Evolutionary conservation across 768 basidiomycete genomes (phyloP), one percentile per base, ranked within the genome.

Genomic region (Suillus placidus): DNA sequence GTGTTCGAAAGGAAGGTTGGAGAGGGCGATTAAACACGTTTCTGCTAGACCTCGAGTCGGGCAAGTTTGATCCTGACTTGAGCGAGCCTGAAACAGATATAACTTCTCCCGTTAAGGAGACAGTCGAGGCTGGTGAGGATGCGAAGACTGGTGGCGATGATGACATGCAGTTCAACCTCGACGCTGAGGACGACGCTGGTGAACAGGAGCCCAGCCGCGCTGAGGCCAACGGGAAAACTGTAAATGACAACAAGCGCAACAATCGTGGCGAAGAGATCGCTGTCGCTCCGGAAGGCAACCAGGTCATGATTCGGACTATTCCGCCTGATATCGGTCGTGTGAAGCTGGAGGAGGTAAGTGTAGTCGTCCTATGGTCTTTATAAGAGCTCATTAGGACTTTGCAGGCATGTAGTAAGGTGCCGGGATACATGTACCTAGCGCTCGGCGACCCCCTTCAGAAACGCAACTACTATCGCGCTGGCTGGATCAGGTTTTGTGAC

Each of bases 301-400:
- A 97, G 73, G 89, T 97, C 63, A 95, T 96, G 87, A 95, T 97
- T 73, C 88, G 95, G 66, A 95, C 94, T 20, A 95, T 97, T 68
- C 95, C 95, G 56, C 95, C 95, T 32, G 93, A 95, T 69, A 95
- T 95, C 71, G 92, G 93, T 37, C 88, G 95, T 40, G 80, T 91
- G 58, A 95, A 94, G 72, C 83, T 98, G 42, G 95, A 98, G 81
- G 92, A 94, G 78, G 95, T 96, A 66, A 64, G 85, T 77, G 18
- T 49, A 37, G 3, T 37, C 14, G 55, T 61, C 62, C 52, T 65
- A 2, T 63, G 7, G 42, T 52, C 47, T n/a, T 62, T 60, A 64
- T 20, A 55, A 67, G 23, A 67, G 7, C 40, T 65, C 3, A 43
- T 26, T 66, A 60, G 61, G 45, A 51, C 30, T 69, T 40, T 63